These are phyloP conservation scores for Ulvella scutata DNA, from an alignment of 139 green algal genomes.

Conservation along the genomic window DNA sequence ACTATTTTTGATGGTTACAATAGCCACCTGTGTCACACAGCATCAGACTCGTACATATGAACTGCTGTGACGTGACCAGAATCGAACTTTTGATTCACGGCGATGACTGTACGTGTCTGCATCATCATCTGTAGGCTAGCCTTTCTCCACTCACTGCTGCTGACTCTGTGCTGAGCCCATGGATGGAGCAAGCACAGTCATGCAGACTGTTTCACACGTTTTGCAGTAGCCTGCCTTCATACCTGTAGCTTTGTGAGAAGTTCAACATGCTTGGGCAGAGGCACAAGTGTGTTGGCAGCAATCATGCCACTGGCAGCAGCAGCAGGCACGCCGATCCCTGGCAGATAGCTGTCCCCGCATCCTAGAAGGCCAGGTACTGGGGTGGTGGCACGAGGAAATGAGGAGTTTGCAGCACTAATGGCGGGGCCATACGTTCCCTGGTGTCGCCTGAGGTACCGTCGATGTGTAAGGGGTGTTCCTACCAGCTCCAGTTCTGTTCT, in stretches of 20 bases:
- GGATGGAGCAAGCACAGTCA: no score
- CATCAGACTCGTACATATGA: no score
- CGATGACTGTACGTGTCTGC: no score
- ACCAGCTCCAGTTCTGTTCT: constrained; percentile 46
- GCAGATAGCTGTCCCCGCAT: constrained; percentile 69
- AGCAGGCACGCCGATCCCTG: constrained; percentile 85
- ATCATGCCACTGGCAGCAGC: constrained; percentile 60
- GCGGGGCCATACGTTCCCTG: constrained; percentile 54
- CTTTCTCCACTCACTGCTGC: no score
- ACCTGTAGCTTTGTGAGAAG: constrained; percentile 41
- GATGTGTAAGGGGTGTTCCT: constrained; percentile 64
- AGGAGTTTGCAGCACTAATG: constrained; percentile 28
- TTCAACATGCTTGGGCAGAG: constrained; percentile 42
- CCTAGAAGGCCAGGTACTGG: constrained; percentile 46
- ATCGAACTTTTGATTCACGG: no score
- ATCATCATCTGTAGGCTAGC: no score
- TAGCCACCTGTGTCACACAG: no score
- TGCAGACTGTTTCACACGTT: no score
- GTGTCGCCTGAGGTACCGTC: constrained; percentile 46
- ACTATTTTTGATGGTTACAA: no score
- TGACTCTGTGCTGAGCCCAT: no score
- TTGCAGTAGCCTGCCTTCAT: no score
- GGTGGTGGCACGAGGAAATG: constrained; percentile 58
- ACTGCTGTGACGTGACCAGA: no score
- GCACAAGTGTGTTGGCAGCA: constrained; percentile 57